These are phyloP conservation scores for Calonectria montana DNA, from an alignment of 2,329 filamentous ascomycete genomes.

Conservation along the genomic window DNA sequence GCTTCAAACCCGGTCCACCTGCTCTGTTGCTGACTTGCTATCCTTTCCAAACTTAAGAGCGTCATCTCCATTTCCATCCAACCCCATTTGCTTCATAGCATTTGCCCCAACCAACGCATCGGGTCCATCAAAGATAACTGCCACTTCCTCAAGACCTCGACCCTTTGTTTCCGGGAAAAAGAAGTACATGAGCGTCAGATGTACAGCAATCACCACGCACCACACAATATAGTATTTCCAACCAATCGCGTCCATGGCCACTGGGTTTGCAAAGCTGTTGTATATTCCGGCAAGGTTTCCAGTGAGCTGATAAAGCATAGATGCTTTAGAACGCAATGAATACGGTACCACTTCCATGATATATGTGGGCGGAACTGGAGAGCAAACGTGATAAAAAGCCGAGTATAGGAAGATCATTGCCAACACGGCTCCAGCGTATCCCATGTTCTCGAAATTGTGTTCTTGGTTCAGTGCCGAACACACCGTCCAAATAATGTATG, in stretches of 20 bases:
- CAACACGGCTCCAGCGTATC: constrained; percentile 57
- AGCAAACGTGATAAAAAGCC: constrained; percentile 47
- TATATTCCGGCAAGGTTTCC: constrained; percentile 44
- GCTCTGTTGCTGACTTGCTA: neutral
- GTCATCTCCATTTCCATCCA: constrained; percentile 17
- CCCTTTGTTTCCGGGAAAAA: constrained; percentile 42
- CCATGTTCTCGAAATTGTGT: constrained; percentile 34
- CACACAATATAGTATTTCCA: constrained; percentile 60
- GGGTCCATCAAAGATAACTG: constrained; percentile 37
- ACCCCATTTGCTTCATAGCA: constrained; percentile 33
- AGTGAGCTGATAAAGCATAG: constrained; percentile 44
- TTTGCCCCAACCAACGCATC: constrained; percentile 33
- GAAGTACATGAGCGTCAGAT: constrained; percentile 42
- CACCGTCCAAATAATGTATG: constrained; percentile 54
- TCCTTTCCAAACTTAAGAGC: constrained; percentile 9
- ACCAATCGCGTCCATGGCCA: constrained; percentile 52
- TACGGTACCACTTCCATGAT: constrained; percentile 56
- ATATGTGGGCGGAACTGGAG: constrained; percentile 56
- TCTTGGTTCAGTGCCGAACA: constrained; percentile 50
- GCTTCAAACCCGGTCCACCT: constrained; percentile 10
- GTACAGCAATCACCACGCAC: constrained; percentile 45
- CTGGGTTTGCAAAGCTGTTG: constrained; percentile 58
- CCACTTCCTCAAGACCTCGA: constrained; percentile 36
- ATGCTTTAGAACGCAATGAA: constrained; percentile 44
- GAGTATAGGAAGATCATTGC: constrained; percentile 47